phyloP scores from a whole-genome alignment of 2,329 filamentous ascomycete species.

The Phoma herbarum region DNA sequence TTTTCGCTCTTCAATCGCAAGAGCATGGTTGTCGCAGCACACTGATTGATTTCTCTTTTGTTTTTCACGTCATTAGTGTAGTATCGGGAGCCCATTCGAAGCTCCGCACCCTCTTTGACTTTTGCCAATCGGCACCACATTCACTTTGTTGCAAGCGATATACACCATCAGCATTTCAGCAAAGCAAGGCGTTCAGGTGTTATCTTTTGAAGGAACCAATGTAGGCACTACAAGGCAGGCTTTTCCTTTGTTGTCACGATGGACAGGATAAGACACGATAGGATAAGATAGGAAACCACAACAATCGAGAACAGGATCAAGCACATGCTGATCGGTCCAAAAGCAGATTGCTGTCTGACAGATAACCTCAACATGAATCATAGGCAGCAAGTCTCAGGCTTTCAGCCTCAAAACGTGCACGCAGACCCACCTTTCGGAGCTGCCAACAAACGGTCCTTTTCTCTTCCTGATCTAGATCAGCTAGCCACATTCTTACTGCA shows the following conservation, averaged over 20 bases:
- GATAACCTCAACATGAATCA: slow-evolving; percentile 7
- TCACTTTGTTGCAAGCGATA: slow-evolving; percentile 10
- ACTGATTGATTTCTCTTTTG: slow-evolving; percentile 4
- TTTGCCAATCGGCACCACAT: slow-evolving; percentile 4
- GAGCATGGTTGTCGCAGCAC: slow-evolving; percentile 21
- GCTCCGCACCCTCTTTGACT: neutral
- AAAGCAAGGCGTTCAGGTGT: slow-evolving; percentile 19
- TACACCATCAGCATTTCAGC: slow-evolving; percentile 16
- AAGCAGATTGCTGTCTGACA: neutral
- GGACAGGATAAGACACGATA: neutral
- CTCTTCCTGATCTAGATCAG: slow-evolving; percentile 11
- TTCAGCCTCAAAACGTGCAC: slow-evolving; percentile 18
- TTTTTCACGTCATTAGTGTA: neutral
- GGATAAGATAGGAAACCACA: slow-evolving; percentile 3
- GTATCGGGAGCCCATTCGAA: neutral
- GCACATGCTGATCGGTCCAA: slow-evolving; percentile 4
- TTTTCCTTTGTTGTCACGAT: slow-evolving; percentile 11
- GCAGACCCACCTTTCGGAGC: slow-evolving; percentile 9
- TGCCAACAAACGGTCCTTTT: slow-evolving; percentile 14
- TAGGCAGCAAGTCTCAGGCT: slow-evolving; percentile 8
- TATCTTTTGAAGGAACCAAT: slow-evolving; percentile 4
- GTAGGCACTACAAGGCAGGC: slow-evolving; percentile 3
- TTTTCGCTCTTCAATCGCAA: slow-evolving; percentile 23
- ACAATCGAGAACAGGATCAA: slow-evolving; percentile 6
- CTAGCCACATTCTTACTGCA: slow-evolving; percentile 14